Base-by-base conservation (phyloP, 306 rosid genomes). In the Bauhinia variegata region DNA sequence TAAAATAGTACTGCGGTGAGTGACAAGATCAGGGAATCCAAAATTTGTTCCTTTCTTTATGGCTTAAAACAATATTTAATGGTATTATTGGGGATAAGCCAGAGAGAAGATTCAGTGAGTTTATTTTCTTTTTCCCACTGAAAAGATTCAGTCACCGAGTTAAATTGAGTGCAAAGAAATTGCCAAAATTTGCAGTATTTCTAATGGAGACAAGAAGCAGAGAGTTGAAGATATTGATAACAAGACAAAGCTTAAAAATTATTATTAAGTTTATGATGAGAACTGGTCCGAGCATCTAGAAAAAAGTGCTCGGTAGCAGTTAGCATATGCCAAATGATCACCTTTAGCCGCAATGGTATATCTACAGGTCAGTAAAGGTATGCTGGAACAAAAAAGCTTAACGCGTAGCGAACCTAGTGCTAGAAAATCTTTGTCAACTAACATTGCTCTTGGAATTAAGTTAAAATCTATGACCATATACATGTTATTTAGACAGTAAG, bases 11-110 rank as follows among this genome's bases (percentile, higher is more conserved):
- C 34, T 67, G 55, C 70, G 48, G 44, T 73, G 63, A 62, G 16
- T 62, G 71, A 83, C 70, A 70, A 76, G 65, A 70, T 70, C 84
- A 60, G 63, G 72, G 86, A 81, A 85, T 85, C 89, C 51, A 59
- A 71, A 73, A 62, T 68, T 80, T 62, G 63, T 76, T 23, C 82
- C 50, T 43, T 62, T 18, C 23, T 70, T 23, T 11, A 31, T 18
- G 30, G 10, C n/a, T 69, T 39, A n/a, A 38, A 23, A 23, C 5
- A 30, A 3, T 38, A 34, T 67, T 55, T 32, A 33, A 31, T 54
- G 31, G 5, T 49, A 53, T 13, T 38, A 49, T 4, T 65, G 41
- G 17, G 39, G 30, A 72, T 33, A 61, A 46, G 75, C 60, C 54
- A 63, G 18, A 48, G 66, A 48, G 18, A 50, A 54, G 70, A 60